phyloP scores from a whole-genome alignment of 2,329 filamentous ascomycete genomes.

The Colletotrichum somersetense region DNA sequence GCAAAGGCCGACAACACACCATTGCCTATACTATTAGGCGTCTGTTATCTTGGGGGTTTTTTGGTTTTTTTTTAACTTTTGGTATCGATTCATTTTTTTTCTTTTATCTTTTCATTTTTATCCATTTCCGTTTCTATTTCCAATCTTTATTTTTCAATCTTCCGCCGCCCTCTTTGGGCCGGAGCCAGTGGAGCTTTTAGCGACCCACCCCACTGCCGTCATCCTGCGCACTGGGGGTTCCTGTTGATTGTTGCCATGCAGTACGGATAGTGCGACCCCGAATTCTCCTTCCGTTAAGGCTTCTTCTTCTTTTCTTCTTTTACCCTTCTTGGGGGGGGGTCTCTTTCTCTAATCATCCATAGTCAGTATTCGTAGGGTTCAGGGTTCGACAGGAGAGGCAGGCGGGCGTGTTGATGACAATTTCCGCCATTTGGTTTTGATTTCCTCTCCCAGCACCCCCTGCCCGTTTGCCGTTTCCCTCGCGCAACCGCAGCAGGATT shows the following conservation, averaged over 20 bases:
- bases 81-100: too few relatives aligned
- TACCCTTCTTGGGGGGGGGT: too few relatives aligned
- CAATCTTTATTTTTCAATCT: background rate
- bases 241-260: conserved; percentile 19
- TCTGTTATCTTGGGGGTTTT: too few relatives aligned
- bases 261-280: background rate
- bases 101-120: too few relatives aligned
- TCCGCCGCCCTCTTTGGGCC: too few relatives aligned
- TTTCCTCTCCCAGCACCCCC: too few relatives aligned
- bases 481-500: background rate
- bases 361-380: conserved; percentile 5
- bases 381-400: background rate
- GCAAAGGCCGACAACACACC: background rate
- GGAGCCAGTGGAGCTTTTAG: too few relatives aligned
- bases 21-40: background rate
- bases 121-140: too few relatives aligned
- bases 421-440: background rate
- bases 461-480: background rate
- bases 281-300: too few relatives aligned
- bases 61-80: too few relatives aligned
- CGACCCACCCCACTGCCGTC: background rate
- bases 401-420: background rate
- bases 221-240: background rate
- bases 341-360: background rate
- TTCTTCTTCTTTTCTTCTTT: background rate